Evolutionary conservation across 192 early-diverging fungal genomes (phyloP).

Genomic region (Entomortierella lignicola): DNA sequence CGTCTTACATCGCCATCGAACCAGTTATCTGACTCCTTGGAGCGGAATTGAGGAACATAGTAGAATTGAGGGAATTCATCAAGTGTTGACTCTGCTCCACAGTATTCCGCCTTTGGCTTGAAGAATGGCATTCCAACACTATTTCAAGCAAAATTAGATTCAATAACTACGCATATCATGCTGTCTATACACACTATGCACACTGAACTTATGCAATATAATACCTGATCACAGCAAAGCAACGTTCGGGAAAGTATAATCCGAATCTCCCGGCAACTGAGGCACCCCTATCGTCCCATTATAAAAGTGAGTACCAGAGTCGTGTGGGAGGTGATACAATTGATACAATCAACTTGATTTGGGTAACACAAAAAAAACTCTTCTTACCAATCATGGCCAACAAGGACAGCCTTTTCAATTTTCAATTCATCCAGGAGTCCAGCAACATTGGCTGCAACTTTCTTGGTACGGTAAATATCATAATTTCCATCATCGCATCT

Average conservation of each 20-base stretch:
- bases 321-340: too few species aligned
- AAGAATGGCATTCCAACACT: conserved; percentile 11
- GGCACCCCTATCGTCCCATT: conserved; percentile 64
- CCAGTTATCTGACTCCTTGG: not conserved
- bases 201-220: not conserved
- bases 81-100: not conserved
- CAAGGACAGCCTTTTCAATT: conserved; percentile 60
- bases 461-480: conserved; percentile 60
- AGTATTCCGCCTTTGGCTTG: not conserved
- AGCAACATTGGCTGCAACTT: conserved; percentile 63
- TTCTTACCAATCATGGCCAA: conserved; percentile 76
- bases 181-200: not conserved
- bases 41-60: conserved; percentile 7
- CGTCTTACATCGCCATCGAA: conserved; percentile 17
- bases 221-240: conserved; percentile 58
- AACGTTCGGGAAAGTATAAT: conserved; percentile 69
- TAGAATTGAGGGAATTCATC: conserved; percentile 1
- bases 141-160: not conserved
- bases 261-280: conserved; percentile 64
- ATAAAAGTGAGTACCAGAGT: too few species aligned
- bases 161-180: too few species aligned
- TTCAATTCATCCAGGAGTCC: conserved; percentile 69
- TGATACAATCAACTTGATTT: not conserved
- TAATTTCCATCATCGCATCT: conserved; percentile 41
- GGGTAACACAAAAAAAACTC: not conserved